Evolutionary conservation across 2,329 filamentous ascomycete genomes (phyloP), one percentile per base, ranked within the genome.

Genomic region (Fonsecaea multimorphosa): DNA sequence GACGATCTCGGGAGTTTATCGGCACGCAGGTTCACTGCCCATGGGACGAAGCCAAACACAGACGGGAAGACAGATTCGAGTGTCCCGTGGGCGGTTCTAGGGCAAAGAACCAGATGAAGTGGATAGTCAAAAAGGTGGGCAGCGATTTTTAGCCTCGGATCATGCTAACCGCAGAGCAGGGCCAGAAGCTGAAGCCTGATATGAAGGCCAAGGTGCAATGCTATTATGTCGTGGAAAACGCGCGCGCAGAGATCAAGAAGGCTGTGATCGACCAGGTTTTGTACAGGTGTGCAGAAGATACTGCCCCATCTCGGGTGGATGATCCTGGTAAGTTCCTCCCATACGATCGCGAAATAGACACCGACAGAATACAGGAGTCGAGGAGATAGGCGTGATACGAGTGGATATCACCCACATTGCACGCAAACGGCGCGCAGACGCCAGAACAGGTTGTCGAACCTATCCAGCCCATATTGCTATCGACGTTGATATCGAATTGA

Each of bases 1-100:
- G 67, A 9, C 54, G 53, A 46, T 65, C 61, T 1, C 55, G 71
- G 9, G 66, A 69, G 40, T 65, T 64, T 38, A 70, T 70, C 27
- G 70, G 70, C 1, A 59, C 69, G 3, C 49, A 24, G 0, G 55
- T 68, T 2, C 70, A 72, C 22, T 7, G 52, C 52, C 29, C 55
- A 5, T 73, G 69, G 36, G 57, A 64, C n/a, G 7, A 53, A 6
- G 51, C 31, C 3, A 24, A 36, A 11, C 68, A 73, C 49, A 16
- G 34, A 1, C 53, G 55, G 1, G 44, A 53, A 11, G 54, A 71
- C 32, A 36, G 32, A 5, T 69, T 69, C 58, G 31, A 64, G 1
- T 70, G 68, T 32, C 59, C 61, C 16, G 14, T 52, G 24, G 9
- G 22, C 14, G 61, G 63, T 1, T 22, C 29, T 9, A 31, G 67